These are phyloP conservation scores for Fusarium abutilonis DNA, from an alignment of 2,329 filamentous ascomycete species.

Conservation along the genomic window DNA sequence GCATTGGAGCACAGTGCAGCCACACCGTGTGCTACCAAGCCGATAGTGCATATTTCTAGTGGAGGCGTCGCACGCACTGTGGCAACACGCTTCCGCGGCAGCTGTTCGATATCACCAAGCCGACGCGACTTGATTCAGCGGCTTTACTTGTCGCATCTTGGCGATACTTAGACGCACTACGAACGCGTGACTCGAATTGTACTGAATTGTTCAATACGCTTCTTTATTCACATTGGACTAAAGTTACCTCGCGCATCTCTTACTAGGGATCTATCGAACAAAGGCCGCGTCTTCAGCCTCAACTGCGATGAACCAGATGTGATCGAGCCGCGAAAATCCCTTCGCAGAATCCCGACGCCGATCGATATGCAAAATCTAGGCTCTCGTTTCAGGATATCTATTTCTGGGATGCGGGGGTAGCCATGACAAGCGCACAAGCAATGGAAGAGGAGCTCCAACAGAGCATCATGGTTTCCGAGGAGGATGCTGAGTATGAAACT, in stretches of 20 bases:
- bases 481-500: slow-evolving; percentile 57
- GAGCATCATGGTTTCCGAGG: slow-evolving; percentile 63
- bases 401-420: slow-evolving; percentile 42
- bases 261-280: slow-evolving; percentile 19
- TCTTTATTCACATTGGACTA: slow-evolving; percentile 6
- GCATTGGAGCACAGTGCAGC: slow-evolving; percentile 25
- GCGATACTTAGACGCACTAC: slow-evolving; percentile 11
- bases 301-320: slow-evolving; percentile 42
- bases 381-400: slow-evolving; percentile 20
- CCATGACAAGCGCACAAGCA: slow-evolving; percentile 62
- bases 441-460: slow-evolving; percentile 69
- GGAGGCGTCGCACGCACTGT: slow-evolving; percentile 45
- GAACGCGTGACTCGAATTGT: slow-evolving; percentile 18
- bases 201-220: background rate
- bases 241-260: slow-evolving; percentile 4
- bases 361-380: slow-evolving; percentile 48
- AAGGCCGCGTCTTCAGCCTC: slow-evolving; percentile 37
- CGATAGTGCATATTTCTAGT: background rate
- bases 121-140: slow-evolving; percentile 40
- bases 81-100: slow-evolving; percentile 43
- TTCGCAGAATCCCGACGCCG: slow-evolving; percentile 36
- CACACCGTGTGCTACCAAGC: slow-evolving; percentile 20
- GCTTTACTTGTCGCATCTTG: slow-evolving; percentile 25
- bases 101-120: slow-evolving; percentile 37
- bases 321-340: slow-evolving; percentile 34